Conservation (phyloP, 345 rosid species). For the thale cress (Arabidopsis thaliana) region DNA sequence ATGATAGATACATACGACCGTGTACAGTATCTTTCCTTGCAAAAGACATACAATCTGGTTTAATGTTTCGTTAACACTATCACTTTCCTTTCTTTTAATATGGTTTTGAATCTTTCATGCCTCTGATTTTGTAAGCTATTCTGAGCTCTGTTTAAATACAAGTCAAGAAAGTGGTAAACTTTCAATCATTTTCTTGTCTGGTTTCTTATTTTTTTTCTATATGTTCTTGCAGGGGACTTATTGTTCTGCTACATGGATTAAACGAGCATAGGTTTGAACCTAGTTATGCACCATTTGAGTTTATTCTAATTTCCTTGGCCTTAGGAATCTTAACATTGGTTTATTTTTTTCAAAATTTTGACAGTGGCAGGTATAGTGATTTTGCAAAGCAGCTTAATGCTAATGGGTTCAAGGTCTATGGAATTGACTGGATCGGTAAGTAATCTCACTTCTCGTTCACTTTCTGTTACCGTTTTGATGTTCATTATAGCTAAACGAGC, state of each 20-base stretch:
- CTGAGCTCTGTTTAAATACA: not conserved
- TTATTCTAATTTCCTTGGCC: not conserved
- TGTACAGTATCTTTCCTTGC: not conserved
- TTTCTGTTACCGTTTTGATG: not conserved
- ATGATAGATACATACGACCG: not conserved
- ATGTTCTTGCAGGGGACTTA: conserved; percentile 69
- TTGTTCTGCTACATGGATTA: conserved; percentile 82
- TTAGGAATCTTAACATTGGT: conserved; percentile 8
- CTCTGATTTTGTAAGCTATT: not conserved
- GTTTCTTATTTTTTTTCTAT: conserved; percentile 15
- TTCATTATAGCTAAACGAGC: conserved; percentile 1
- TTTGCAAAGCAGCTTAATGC: conserved; percentile 87
- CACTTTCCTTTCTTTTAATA: not conserved
- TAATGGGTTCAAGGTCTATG: conserved; percentile 85
- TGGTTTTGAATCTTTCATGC: conserved; percentile 8
- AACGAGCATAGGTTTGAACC: conserved; percentile 87
- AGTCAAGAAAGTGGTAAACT: not conserved
- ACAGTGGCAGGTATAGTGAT: conserved; percentile 83
- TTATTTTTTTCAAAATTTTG: not conserved
- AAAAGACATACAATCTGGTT: not conserved
- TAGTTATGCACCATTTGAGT: not conserved
- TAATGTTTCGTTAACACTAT: not conserved
- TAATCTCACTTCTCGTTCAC: conserved; percentile 7
- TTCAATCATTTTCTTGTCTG: not conserved
- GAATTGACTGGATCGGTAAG: conserved; percentile 96